Evolutionary conservation across 345 rosid genomes (phyloP), one percentile per base, ranked within the genome.

Genomic region (Syzygium aromaticum): DNA sequence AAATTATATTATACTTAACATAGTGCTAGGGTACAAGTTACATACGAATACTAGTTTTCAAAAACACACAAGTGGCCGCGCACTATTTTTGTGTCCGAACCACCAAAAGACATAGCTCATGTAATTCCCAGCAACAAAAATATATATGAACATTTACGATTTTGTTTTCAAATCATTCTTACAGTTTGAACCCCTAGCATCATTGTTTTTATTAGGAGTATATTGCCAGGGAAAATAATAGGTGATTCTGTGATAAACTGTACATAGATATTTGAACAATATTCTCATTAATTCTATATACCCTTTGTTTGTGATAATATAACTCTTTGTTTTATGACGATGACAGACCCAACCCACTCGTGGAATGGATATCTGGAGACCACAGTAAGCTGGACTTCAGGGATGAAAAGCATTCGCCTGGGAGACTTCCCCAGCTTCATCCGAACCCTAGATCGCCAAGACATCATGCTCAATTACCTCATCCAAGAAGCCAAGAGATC

Each of bases 401-500:
- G 90, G 33, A 84, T 88, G 93, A 88, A 51, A 7, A 87, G 88
- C 84, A 88, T 88, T 23, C 87, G 92, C 12, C 46, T 92, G 15
- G 91, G 86, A 88, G 93, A 92, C 84, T 28, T 92, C 16, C 94
- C 93, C 2, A 86, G 77, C 80, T 91, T 88, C 49, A 86, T 90
- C 49, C 84, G 91, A 77, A 87, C 89, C 25, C 89, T 88, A 1
- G 87, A 92, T 57, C 86, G 52, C 1, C 80, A 90, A 28, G 94
- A 91, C 25, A 10, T 86, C 21, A 43, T 92, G 90, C 88, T 88
- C 33, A 88, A 91, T 46, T 92, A 54, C 77, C 0, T 54, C 67
- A 82, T 73, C 19, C 27, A 59, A 33, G 92, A 88, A 52, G 28
- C 89, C 30, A 64, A 73, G 64, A 90, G 52, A 84, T 87, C 83